Base-by-base conservation (phyloP, 306 rosid species). In the Cyamopsis tetragonoloba region DNA sequence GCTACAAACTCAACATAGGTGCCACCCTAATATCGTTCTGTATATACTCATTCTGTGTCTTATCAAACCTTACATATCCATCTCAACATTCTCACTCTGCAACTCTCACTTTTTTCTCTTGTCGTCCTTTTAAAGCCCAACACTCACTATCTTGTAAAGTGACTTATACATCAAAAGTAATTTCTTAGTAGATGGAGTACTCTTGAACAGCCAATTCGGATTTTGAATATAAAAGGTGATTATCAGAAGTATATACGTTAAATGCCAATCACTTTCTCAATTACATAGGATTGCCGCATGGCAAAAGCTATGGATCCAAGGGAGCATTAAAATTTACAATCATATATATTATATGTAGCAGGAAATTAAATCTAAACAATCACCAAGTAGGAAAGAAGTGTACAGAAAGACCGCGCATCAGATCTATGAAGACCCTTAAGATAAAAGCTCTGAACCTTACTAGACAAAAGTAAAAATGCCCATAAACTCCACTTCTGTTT, bases 281-380 rank as follows among this genome's bases (percentile, higher is more conserved):
- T 59, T 62, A 38, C 58, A 68, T 13, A 37, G 50, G 60, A 13
- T 22, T 60, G 22, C 19, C 53, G 22, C 23, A 39, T 31, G 18
- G 32, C 11, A 15, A 50, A 60, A 68, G 43, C 57, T 26, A 42
- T 30, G 26, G 7, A 30, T 47, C 19, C 38, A 48, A 63, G 57
- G 75, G 68, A 49, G 10, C 47, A 66, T 57, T 57, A 27, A 58
- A 56, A 56, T 18, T 57, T 57, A 27, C 47, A 56, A 56, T 18
- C 53, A 32, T 53, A 15, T 22, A 44, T 24, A 46, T 35, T 32
- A 56, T 14, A 26, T 17, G 34, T 12, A 13, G 37, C 18, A 18
- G 42, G 28, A 55, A 55, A 43, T 41, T 17, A 23, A 41, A 17
- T 10, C 27, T 11, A 27, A 73, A 18, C 28, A 58, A 47, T 35